Percentiles rank a stretch among this genome's conserved stretches.
Evolutionary conservation across 2,329 filamentous ascomycete genomes (phyloP).

Genomic region (Pseudogymnoascus sp.): DNA sequence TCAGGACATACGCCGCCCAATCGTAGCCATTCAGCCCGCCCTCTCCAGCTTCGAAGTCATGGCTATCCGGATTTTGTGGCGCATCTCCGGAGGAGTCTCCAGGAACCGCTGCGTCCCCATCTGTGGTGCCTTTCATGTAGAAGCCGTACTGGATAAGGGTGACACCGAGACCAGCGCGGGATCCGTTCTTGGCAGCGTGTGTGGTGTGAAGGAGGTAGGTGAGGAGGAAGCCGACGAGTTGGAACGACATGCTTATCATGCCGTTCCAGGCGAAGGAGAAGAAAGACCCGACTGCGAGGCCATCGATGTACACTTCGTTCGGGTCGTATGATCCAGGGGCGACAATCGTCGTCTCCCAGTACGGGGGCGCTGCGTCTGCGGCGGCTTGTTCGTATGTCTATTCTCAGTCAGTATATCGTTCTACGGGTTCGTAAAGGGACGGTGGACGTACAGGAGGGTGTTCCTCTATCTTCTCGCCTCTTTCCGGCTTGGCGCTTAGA

Average conservation of each 20-base stretch:
- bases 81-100: conserved; percentile 54
- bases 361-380: conserved; percentile 89
- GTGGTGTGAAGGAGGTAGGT: conserved; percentile 97
- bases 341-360: conserved; percentile 98
- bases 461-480: conserved; percentile 74
- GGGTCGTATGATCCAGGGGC: conserved; percentile 82
- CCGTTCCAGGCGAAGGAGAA: conserved; percentile 88
- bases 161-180: conserved; percentile 85
- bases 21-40: conserved; percentile 64
- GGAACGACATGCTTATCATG: conserved; percentile 97
- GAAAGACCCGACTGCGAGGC: conserved; percentile 81
- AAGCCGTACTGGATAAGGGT: conserved; percentile 96
- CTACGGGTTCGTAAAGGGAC: conserved; percentile 14
- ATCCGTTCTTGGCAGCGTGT: conserved; percentile 96
- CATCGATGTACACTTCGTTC: conserved; percentile 95
- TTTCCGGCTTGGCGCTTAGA: conserved; percentile 80
- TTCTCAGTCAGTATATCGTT: conserved; percentile 7
- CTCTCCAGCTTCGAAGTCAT: conserved; percentile 63
- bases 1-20: conserved; percentile 85
- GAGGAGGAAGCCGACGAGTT: conserved; percentile 92
- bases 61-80: conserved; percentile 80
- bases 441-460: conserved; percentile 71
- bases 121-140: conserved; percentile 68
- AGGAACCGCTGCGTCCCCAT: conserved; percentile 33
- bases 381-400: conserved; percentile 98